phyloP scores from a whole-genome alignment of 1,284 basidiomycete genomes.

The Vanrija humicola region DNA sequence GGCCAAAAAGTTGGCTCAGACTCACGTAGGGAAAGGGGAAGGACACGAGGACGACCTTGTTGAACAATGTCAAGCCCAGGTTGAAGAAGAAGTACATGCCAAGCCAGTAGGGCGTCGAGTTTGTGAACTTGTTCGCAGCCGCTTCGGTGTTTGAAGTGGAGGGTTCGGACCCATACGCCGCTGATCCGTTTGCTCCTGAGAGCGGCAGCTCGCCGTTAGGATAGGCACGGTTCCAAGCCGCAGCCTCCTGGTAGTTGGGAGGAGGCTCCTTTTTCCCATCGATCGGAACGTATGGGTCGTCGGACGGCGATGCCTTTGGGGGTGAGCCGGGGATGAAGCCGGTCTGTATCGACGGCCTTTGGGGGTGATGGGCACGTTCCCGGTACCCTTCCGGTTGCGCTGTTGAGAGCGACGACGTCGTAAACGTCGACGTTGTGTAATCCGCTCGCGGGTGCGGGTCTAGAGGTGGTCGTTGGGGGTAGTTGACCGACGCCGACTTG shows the following conservation, averaged over 20 bases:
- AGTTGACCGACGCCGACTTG: too few relatives aligned
- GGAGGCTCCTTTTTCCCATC: conserved; percentile 8
- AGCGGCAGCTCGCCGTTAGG: background rate
- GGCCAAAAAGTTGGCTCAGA: conserved; percentile 1
- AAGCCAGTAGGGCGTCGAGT: conserved; percentile 59
- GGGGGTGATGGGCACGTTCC: background rate
- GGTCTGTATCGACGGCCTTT: background rate
- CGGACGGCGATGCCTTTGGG: background rate
- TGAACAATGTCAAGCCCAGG: conserved; percentile 82
- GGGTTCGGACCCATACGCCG: background rate
- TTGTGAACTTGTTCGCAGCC: conserved; percentile 18
- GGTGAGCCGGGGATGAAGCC: conserved; percentile 2
- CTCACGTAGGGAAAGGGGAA: conserved; percentile 83
- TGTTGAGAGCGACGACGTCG: background rate
- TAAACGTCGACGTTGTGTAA: background rate
- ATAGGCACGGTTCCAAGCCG: background rate
- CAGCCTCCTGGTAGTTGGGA: background rate
- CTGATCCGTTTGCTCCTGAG: conserved; percentile 1
- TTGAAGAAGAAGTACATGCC: conserved; percentile 82
- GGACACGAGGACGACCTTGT: conserved; percentile 79
- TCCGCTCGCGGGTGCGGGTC: too few relatives aligned
- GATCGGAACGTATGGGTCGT: background rate
- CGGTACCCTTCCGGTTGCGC: background rate
- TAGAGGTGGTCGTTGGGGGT: too few relatives aligned
- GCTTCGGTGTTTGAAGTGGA: background rate